These are phyloP conservation scores for Trichoderma sp. DNA, from an alignment of 2,329 filamentous ascomycete species.

Conservation along the genomic window DNA sequence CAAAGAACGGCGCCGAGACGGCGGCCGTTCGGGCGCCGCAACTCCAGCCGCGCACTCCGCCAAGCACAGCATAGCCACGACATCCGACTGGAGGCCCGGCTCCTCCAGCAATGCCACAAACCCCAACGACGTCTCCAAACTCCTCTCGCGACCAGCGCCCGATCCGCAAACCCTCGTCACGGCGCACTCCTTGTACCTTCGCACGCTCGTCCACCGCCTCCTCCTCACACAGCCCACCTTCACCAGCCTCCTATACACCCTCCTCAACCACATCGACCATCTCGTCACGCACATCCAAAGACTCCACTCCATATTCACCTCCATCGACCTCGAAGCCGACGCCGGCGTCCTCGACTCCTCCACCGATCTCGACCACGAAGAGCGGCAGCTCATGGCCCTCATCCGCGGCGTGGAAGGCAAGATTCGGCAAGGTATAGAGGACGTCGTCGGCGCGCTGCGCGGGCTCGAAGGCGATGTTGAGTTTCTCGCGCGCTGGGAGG, in stretches of 20 bases:
- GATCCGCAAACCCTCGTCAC: constrained; percentile 84
- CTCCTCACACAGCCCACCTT: constrained; percentile 67
- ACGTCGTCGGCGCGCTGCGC: constrained; percentile 62
- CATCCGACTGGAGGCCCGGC: constrained; percentile 22
- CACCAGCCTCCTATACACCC: constrained; percentile 65
- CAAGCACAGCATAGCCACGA: not conserved
- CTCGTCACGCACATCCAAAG: constrained; percentile 77
- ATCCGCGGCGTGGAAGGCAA: constrained; percentile 65
- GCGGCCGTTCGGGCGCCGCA: constrained; percentile 33
- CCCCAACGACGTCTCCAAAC: not conserved
- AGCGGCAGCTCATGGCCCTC: constrained; percentile 66
- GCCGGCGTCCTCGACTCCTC: constrained; percentile 79
- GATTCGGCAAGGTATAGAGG: constrained; percentile 69
- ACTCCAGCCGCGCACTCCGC: constrained; percentile 32
- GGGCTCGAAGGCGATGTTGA: constrained; percentile 49
- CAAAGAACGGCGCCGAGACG: constrained; percentile 41
- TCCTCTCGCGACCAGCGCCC: constrained; percentile 46
- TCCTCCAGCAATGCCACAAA: constrained; percentile 18
- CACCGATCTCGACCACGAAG: constrained; percentile 72
- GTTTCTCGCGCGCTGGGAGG: constrained; percentile 52
- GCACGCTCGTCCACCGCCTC: constrained; percentile 66
- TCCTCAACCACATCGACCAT: constrained; percentile 77
- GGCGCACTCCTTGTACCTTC: constrained; percentile 78
- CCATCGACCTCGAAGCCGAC: constrained; percentile 79
- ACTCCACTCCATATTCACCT: constrained; percentile 74